A percentile compares a stretch with the other conserved stretches of the same genome.
Conservation (phyloP, 106 monocot genomes). For the Apostasia shenzhenica region DNA sequence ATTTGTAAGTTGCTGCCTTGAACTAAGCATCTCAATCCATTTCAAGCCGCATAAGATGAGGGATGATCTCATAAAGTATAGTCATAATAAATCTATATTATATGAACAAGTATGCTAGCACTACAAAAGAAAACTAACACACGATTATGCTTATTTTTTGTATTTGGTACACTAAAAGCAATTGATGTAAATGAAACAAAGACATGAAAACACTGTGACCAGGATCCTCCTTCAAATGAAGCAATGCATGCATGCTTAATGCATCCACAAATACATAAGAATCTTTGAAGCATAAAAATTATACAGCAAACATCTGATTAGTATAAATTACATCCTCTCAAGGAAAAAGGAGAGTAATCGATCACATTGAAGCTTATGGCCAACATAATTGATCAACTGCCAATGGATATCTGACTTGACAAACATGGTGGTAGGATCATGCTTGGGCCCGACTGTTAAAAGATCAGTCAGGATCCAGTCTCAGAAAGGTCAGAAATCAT, state of each 20-base stretch:
- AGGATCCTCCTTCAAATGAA: background rate
- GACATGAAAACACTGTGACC: background rate
- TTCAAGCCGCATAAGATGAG: too few relatives aligned
- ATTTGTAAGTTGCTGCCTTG: too few relatives aligned
- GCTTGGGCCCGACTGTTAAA: constrained; percentile 53
- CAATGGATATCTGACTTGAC: constrained; percentile 8
- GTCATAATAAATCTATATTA: too few relatives aligned
- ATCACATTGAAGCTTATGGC: constrained; percentile 12
- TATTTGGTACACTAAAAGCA: background rate
- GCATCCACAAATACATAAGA: background rate
- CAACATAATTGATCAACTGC: constrained; percentile 14
- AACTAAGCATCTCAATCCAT: too few relatives aligned
- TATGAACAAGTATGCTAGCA: too few relatives aligned
- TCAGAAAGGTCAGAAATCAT: constrained; percentile 28
- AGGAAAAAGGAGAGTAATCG: constrained; percentile 8
- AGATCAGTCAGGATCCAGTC: constrained; percentile 55
- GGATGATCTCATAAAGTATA: too few relatives aligned
- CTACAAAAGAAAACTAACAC: too few relatives aligned
- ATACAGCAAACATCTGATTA: background rate
- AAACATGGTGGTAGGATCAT: constrained; percentile 14
- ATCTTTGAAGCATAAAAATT: background rate
- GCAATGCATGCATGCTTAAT: background rate
- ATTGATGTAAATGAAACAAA: background rate
- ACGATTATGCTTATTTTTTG: too few relatives aligned
- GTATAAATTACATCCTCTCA: constrained; percentile 7